phyloP scores from a whole-genome alignment of 345 rosid species.

The Chamaenerion angustifolium region DNA sequence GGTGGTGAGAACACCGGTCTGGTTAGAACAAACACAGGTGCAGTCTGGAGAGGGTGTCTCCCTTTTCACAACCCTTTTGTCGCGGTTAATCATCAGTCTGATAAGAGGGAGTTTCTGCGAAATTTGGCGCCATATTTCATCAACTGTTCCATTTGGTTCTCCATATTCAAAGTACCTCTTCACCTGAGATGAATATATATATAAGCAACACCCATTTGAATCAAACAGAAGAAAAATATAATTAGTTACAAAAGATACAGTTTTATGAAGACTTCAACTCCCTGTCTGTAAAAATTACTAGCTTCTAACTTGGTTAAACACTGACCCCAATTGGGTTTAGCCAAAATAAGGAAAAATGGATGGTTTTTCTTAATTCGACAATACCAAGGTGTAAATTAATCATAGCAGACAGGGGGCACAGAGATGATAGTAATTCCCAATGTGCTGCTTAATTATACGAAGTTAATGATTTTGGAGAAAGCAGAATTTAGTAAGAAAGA shows the following conservation, averaged over 20 bases:
- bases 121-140: conserved; percentile 83
- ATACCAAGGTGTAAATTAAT: too few species aligned
- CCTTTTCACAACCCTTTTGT: conserved; percentile 55
- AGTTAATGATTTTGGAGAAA: neutral
- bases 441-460: too few species aligned
- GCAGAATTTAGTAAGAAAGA: neutral
- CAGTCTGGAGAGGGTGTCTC: conserved; percentile 45
- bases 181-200: conserved; percentile 32
- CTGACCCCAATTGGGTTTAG: too few species aligned
- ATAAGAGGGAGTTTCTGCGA: conserved; percentile 74
- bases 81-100: conserved; percentile 72
- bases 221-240: neutral
- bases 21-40: conserved; percentile 69
- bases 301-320: too few species aligned
- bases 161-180: conserved; percentile 48
- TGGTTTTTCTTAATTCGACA: too few species aligned
- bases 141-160: conserved; percentile 63
- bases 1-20: conserved; percentile 33
- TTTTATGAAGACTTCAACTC: too few species aligned
- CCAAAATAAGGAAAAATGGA: too few species aligned
- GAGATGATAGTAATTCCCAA: too few species aligned
- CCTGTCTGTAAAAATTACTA: too few species aligned
- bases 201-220: neutral
- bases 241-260: too few species aligned
- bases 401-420: too few species aligned